phyloP scores from a whole-genome alignment of 805 yeast species.

The Wickerhamiella spandovensis region DNA sequence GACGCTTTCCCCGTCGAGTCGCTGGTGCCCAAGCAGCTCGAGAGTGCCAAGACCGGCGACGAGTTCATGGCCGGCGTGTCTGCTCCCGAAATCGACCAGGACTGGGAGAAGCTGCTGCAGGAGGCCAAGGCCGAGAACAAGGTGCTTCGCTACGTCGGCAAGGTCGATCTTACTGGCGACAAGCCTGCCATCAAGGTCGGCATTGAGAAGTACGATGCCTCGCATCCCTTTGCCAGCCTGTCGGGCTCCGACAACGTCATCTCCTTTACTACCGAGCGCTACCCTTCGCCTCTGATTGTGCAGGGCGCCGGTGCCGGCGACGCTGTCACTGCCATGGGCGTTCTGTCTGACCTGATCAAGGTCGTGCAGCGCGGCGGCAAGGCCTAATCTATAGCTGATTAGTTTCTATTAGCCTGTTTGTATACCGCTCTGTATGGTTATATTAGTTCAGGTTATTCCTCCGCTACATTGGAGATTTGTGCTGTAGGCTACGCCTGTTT shows the following conservation, averaged over 20 bases:
- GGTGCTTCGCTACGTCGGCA: constrained; percentile 88
- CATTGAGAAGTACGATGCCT: constrained; percentile 68
- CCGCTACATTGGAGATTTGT: too few species aligned
- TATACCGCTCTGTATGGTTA: too few species aligned
- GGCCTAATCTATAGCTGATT: not conserved
- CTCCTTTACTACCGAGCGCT: constrained; percentile 82
- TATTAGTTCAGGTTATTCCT: too few species aligned
- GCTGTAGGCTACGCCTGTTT: too few species aligned
- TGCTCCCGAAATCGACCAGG: constrained; percentile 62
- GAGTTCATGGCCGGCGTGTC: constrained; percentile 63
- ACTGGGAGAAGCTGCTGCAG: constrained; percentile 61
- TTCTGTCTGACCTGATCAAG: constrained; percentile 83
- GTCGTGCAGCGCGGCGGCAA: constrained; percentile 56
- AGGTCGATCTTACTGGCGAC: constrained; percentile 53
- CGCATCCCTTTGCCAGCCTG: constrained; percentile 92
- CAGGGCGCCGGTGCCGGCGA: constrained; percentile 96
- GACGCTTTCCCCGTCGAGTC: constrained; percentile 90
- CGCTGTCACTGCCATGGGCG: constrained; percentile 74
- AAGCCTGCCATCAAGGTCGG: constrained; percentile 62
- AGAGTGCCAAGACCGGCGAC: constrained; percentile 40
- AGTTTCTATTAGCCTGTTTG: too few species aligned
- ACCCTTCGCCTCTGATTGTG: constrained; percentile 79
- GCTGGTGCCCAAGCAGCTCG: constrained; percentile 77
- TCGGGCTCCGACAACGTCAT: constrained; percentile 95
- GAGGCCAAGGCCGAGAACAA: constrained; percentile 73